These are phyloP conservation scores for Globisporangium canariense DNA, from an alignment of 352 stramenopile genomes.

Conservation along the genomic window DNA sequence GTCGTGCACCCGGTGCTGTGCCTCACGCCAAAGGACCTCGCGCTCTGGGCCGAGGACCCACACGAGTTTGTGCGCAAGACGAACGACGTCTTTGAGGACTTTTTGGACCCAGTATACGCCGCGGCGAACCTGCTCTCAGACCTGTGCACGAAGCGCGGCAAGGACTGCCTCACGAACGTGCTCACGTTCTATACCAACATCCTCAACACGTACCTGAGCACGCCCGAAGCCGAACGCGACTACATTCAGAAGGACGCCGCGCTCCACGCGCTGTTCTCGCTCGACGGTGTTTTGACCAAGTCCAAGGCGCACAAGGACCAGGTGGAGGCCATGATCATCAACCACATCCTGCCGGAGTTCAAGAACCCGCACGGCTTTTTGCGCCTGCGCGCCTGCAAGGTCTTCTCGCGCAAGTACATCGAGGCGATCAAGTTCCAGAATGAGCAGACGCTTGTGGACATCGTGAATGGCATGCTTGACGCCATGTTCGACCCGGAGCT, in stretches of 20 bases:
- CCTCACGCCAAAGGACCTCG: conserved; percentile 91
- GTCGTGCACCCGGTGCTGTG: conserved; percentile 96
- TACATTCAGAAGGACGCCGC: conserved; percentile 96
- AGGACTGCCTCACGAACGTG: conserved; percentile 93
- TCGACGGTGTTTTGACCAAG: conserved; percentile 90
- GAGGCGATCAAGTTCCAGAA: conserved; percentile 89
- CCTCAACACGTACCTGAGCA: conserved; percentile 85
- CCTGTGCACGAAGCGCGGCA: conserved; percentile 93
- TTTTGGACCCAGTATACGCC: conserved; percentile 93
- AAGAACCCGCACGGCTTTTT: conserved; percentile 94
- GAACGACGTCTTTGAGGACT: conserved; percentile 97
- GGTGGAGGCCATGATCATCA: conserved; percentile 92
- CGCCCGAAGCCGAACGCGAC: conserved; percentile 78
- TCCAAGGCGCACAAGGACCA: conserved; percentile 93
- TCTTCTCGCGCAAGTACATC: conserved; percentile 95
- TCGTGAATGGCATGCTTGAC: conserved; percentile 81
- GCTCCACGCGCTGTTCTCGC: conserved; percentile 91
- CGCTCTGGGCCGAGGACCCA: conserved; percentile 95
- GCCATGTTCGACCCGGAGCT: conserved; percentile 93
- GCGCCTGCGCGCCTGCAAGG: conserved; percentile 93
- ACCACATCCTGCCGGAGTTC: conserved; percentile 96
- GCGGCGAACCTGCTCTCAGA: conserved; percentile 94
- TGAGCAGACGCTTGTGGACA: conserved; percentile 80
- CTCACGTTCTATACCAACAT: conserved; percentile 92
- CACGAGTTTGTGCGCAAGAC: conserved; percentile 97